Evolutionary conservation across 371 early-diverging fungal species (phyloP).

Genomic region (Mucor saturninus): DNA sequence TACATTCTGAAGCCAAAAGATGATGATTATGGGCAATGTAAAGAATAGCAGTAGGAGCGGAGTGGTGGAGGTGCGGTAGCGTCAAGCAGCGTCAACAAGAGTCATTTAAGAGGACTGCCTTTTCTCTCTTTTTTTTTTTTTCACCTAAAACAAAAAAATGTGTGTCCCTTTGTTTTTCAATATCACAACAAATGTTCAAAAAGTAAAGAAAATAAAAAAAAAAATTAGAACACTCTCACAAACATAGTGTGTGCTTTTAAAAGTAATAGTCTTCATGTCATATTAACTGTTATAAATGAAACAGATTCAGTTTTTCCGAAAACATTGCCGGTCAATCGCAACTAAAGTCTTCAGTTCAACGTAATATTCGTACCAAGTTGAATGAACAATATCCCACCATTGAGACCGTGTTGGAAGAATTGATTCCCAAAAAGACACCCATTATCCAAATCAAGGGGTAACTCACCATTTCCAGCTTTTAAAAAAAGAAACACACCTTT

Average conservation of each 20-base stretch:
- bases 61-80: no score
- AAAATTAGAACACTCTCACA: neutral
- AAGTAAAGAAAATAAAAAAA: constrained; percentile 15
- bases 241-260: no score
- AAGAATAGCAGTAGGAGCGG: no score
- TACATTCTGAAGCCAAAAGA: no score
- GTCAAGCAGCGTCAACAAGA: constrained; percentile 8
- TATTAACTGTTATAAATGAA: neutral
- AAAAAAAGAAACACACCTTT: constrained; percentile 8
- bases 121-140: constrained; percentile 3
- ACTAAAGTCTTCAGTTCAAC: constrained; percentile 93
- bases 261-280: no score
- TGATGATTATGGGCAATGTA: no score
- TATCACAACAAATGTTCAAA: constrained; percentile 23
- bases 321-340: constrained; percentile 85
- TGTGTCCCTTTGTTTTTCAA: constrained; percentile 4
- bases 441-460: constrained; percentile 88
- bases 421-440: constrained; percentile 93
- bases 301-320: constrained; percentile 78
- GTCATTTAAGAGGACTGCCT: constrained; percentile 22
- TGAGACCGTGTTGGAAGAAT: constrained; percentile 84
- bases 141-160: neutral
- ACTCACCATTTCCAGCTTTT: no score
- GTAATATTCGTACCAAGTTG: constrained; percentile 86
- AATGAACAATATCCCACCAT: constrained; percentile 88